Conservation (phyloP, 2,329 filamentous ascomycete species). For the Aureobasidium sp. region DNA sequence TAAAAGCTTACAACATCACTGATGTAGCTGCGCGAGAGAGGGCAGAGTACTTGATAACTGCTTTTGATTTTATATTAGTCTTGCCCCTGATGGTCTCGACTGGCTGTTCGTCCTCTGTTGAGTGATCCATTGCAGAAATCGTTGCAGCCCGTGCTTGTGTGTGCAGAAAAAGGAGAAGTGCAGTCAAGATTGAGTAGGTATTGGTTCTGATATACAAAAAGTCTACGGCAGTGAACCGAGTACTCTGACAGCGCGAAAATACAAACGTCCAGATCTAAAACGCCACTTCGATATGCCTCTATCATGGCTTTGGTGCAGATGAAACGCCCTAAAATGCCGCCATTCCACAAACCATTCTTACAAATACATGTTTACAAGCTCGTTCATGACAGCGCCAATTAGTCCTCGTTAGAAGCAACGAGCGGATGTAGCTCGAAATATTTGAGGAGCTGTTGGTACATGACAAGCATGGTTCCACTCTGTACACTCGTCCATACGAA, state of each 20-base stretch:
- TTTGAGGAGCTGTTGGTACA: constrained; percentile 82
- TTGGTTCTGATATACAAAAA: constrained; percentile 8
- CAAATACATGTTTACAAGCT: constrained; percentile 12
- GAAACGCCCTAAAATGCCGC: constrained; percentile 8
- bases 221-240: neutral
- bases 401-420: constrained; percentile 18
- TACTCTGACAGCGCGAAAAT: neutral
- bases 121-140: neutral
- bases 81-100: neutral
- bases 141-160: neutral
- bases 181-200: neutral
- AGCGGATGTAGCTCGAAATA: constrained; percentile 56
- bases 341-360: neutral
- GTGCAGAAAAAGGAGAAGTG: neutral
- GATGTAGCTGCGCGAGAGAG: neutral
- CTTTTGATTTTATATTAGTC: neutral
- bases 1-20: neutral
- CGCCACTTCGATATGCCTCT: constrained; percentile 10
- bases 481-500: constrained; percentile 97
- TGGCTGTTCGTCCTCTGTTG: neutral
- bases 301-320: constrained; percentile 1
- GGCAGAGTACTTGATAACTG: neutral
- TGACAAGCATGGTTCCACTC: constrained; percentile 89
- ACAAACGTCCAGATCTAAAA: neutral
- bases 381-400: constrained; percentile 8